These are phyloP conservation scores for Arachnopeziza araneosa DNA, from an alignment of 2,329 filamentous ascomycete genomes.

Conservation along the genomic window DNA sequence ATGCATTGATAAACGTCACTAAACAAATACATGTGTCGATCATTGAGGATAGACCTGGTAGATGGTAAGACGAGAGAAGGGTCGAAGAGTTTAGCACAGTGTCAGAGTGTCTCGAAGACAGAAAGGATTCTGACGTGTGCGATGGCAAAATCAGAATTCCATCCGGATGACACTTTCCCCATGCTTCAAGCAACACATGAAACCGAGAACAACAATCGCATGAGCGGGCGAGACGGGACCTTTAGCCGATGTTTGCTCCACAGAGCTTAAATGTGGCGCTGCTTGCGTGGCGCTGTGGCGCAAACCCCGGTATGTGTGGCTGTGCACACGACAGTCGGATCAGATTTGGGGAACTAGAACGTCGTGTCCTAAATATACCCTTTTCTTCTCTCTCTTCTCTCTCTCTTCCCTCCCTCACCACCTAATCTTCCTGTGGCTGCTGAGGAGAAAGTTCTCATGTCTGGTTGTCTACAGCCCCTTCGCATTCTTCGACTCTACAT, in stretches of 20 bases:
- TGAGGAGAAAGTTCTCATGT: too few species aligned
- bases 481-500: too few species aligned
- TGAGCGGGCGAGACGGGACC: background rate
- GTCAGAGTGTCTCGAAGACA: background rate
- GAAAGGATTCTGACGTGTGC: background rate
- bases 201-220: background rate
- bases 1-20: too few species aligned
- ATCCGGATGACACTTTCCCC: background rate
- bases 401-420: background rate
- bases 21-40: too few species aligned
- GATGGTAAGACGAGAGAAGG: too few species aligned
- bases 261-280: background rate
- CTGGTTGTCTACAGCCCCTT: too few species aligned
- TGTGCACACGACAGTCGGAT: background rate
- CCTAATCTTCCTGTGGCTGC: background rate
- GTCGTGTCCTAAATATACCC: too few species aligned
- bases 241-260: background rate
- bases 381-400: too few species aligned
- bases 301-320: background rate
- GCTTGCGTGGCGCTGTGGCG: too few species aligned
- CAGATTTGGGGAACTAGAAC: too few species aligned
- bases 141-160: background rate
- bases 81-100: background rate
- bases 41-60: too few species aligned
- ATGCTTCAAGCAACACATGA: background rate